Evolutionary conservation across 2,329 filamentous ascomycete species (phyloP).

Genomic region (Ustilaginoidea virens): DNA sequence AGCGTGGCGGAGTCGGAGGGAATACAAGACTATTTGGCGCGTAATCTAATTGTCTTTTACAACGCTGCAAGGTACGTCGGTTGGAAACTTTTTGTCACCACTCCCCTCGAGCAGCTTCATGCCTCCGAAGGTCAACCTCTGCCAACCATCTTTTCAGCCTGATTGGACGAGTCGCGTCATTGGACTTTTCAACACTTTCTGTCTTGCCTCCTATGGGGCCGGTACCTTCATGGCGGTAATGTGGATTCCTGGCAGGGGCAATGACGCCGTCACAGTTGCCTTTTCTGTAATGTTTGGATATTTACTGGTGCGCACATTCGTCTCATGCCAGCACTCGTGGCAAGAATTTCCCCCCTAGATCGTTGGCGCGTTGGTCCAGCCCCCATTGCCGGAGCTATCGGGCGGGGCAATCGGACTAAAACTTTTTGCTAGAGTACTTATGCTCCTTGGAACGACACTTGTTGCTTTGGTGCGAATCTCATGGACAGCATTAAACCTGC

Average conservation of each 20-base stretch:
- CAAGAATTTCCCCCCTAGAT: slow-evolving; percentile 35
- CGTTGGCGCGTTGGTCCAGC: slow-evolving; percentile 7
- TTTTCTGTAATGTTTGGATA: slow-evolving; percentile 16
- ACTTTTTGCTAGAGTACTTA: slow-evolving; percentile 7
- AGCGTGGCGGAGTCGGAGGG: slow-evolving; percentile 7
- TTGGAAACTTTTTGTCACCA: not conserved
- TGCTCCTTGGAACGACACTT: slow-evolving; percentile 8
- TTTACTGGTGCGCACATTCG: slow-evolving; percentile 14
- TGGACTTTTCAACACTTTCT: slow-evolving; percentile 17
- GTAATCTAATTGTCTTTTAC: slow-evolving; percentile 10
- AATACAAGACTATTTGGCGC: slow-evolving; percentile 7
- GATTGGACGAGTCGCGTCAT: slow-evolving; percentile 10
- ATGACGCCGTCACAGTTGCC: slow-evolving; percentile 10
- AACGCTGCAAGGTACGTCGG: slow-evolving; percentile 9
- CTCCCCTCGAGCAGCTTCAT: not conserved
- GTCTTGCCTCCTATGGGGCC: slow-evolving; percentile 26
- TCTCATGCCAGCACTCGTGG: slow-evolving; percentile 12
- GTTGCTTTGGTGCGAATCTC: slow-evolving; percentile 7
- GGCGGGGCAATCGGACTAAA: slow-evolving; percentile 7
- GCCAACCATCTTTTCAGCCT: slow-evolving; percentile 6
- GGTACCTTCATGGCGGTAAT: slow-evolving; percentile 16
- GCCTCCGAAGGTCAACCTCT: not conserved
- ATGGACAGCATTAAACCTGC: slow-evolving; percentile 7
- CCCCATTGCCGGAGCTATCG: slow-evolving; percentile 10
- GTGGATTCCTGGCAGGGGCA: slow-evolving; percentile 13